A percentile compares a stretch with the other conserved stretches of the same genome.
Conservation (phyloP, 768 basidiomycete species). For the Pisolithus microcarpus region DNA sequence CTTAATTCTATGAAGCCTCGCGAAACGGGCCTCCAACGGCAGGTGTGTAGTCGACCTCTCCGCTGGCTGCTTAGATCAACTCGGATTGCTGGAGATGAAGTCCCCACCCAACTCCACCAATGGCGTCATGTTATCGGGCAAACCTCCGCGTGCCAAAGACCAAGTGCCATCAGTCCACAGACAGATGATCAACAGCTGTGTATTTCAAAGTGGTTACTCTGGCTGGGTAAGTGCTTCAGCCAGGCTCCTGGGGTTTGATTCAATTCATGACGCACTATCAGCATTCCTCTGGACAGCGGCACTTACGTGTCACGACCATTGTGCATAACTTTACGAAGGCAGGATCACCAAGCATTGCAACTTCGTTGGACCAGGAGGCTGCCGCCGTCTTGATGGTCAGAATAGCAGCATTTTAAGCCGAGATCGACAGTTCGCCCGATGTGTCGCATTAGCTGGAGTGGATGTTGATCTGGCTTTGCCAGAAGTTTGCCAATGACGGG, state of each 20-base stretch:
- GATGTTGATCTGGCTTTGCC: conserved; percentile 96
- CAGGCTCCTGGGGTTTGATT: conserved; percentile 86
- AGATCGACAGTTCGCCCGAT: conserved; percentile 96
- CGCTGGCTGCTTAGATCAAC: conserved; percentile 95
- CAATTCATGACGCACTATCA: conserved; percentile 99
- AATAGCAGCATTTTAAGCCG: conserved; percentile 98
- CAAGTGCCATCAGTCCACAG: conserved; percentile 82
- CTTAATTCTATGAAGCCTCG: conserved; percentile 90
- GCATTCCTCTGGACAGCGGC: conserved; percentile 90
- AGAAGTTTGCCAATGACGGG: conserved; percentile 98
- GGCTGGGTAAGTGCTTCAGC: conserved; percentile 86
- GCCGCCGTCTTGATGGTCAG: conserved; percentile 97
- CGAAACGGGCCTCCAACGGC: conserved; percentile 90
- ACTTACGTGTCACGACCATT: conserved; percentile 94
- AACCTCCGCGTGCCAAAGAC: conserved; percentile 91
- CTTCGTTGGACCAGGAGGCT: conserved; percentile 96
- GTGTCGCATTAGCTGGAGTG: conserved; percentile 95
- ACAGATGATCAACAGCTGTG: conserved; percentile 69
- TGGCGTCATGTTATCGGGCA: conserved; percentile 98
- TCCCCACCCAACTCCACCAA: conserved; percentile 66
- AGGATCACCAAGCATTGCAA: conserved; percentile 76
- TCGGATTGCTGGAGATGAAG: conserved; percentile 97
- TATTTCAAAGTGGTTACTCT: conserved; percentile 99
- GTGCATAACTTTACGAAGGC: conserved; percentile 97
- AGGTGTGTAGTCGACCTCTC: conserved; percentile 95